A percentile compares a stretch with the other conserved stretches of the same genome.
Conservation (phyloP, 1,284 basidiomycete genomes). For the Malassezia equina region DNA sequence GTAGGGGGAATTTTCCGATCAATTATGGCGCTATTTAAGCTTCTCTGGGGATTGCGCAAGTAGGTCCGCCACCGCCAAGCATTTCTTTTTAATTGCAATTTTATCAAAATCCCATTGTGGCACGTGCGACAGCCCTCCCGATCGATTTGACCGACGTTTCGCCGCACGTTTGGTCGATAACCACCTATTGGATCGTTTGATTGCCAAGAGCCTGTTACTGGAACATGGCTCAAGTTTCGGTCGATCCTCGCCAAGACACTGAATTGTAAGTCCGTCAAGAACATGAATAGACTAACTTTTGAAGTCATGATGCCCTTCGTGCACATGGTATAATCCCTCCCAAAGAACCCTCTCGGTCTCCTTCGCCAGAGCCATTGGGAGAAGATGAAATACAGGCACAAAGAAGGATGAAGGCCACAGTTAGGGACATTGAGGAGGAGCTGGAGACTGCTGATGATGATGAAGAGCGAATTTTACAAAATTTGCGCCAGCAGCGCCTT, state of each 20-base stretch:
- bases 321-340: conserved; percentile 44
- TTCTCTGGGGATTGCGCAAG: neutral
- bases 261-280: conserved; percentile 28
- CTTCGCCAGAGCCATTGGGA: conserved; percentile 37
- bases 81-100: neutral
- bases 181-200: neutral
- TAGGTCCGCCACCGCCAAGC: neutral
- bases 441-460: conserved; percentile 54
- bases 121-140: neutral
- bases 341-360: conserved; percentile 39
- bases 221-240: conserved; percentile 28
- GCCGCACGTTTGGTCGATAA: neutral
- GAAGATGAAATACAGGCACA: conserved; percentile 21
- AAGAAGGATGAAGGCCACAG: conserved; percentile 28
- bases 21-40: neutral
- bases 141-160: neutral
- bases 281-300: neutral
- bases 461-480: conserved; percentile 64
- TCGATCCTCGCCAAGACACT: conserved; percentile 37
- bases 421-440: conserved; percentile 29
- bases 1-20: neutral
- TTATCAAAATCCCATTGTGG: neutral
- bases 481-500: conserved; percentile 60
- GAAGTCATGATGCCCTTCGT: conserved; percentile 41
- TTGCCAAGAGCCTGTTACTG: neutral